Evolutionary conservation across 1,284 basidiomycete species (phyloP), one percentile per base, ranked within the genome.

Genomic region (Heterobasidion parviporum): DNA sequence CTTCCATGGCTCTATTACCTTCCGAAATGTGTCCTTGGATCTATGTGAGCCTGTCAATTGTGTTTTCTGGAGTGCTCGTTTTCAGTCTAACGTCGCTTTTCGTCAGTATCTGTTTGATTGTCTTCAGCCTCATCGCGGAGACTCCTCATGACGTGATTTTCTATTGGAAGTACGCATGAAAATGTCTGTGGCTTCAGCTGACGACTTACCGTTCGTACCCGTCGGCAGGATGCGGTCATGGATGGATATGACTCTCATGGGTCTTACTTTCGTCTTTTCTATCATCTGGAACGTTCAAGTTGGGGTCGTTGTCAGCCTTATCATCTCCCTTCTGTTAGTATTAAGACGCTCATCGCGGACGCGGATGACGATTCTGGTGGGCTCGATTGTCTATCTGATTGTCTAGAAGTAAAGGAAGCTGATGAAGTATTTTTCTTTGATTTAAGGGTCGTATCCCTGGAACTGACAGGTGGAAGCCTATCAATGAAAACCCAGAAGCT

Each of bases 321-420:
- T 93, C 52, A 83, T 92, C 56, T 93, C 92, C 1, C 77, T 98
- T 47, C 74, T 97, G 1, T 77, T 97, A 33, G 92, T 96, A 53
- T 89, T 98, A 9, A 86, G 88, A 61, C 85, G 91, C 50, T 92
- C 92, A 1, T 92, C 93, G 5, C 86, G 82, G 66, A 77, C 86
- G 8, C 75, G 85, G 4, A 83, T 89, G 75, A 84, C 82, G 46
- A 85, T 90, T 60, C 75, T 90, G 51, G 79, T 82, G 59, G 57
- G 71, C 65, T 26, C 16, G 26, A 18, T 36, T 20, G 6, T 18
- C 34, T 56, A 51, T 8, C 16, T 43, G 10, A 41, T 34, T 36
- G 33, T 33, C 26, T 6, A 26, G 26, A 26, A 26, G 26, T 26
- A 26, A 51, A 8, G 15, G 15, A 51, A 34, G 12, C 26, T 18